Evolutionary conservation across 2,329 filamentous ascomycete species (phyloP).

Genomic region (Trichoderma sp.): DNA sequence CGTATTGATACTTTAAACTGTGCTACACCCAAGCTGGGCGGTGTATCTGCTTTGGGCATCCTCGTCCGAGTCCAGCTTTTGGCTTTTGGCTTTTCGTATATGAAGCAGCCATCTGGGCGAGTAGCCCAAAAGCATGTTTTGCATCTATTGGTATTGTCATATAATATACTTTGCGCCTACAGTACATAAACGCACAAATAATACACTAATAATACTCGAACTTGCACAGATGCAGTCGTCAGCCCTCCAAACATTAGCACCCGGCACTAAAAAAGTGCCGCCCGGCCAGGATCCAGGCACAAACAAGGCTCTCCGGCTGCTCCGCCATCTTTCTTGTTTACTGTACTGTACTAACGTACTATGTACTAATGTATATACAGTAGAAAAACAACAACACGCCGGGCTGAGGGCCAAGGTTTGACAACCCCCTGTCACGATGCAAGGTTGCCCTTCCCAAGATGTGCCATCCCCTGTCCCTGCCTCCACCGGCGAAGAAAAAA

Average conservation of each 20-base stretch:
- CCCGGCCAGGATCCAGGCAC: neutral
- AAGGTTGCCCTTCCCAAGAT: slow-evolving; percentile 18
- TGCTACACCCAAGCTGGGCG: neutral
- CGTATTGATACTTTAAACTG: neutral
- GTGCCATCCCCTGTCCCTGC: slow-evolving; percentile 18
- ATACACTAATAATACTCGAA: neutral
- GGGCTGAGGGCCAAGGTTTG: slow-evolving; percentile 16
- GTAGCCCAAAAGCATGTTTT: slow-evolving; percentile 6
- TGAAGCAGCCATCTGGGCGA: neutral
- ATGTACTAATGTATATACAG: too few relatives aligned
- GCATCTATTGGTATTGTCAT: neutral
- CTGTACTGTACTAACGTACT: neutral
- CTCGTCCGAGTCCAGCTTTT: neutral
- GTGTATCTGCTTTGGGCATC: neutral
- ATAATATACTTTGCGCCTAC: slow-evolving; percentile 8
- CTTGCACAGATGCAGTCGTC: neutral
- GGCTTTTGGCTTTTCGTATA: neutral
- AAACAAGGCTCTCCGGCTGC: neutral
- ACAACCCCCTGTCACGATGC: slow-evolving; percentile 15
- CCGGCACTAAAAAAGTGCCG: neutral
- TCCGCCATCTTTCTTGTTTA: neutral
- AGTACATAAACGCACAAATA: neutral
- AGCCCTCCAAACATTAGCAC: neutral
- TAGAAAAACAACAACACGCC: slow-evolving; percentile 5
- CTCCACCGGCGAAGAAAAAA: slow-evolving; percentile 8